phyloP scores from a whole-genome alignment of 768 basidiomycete genomes.

The Mycena pura region DNA sequence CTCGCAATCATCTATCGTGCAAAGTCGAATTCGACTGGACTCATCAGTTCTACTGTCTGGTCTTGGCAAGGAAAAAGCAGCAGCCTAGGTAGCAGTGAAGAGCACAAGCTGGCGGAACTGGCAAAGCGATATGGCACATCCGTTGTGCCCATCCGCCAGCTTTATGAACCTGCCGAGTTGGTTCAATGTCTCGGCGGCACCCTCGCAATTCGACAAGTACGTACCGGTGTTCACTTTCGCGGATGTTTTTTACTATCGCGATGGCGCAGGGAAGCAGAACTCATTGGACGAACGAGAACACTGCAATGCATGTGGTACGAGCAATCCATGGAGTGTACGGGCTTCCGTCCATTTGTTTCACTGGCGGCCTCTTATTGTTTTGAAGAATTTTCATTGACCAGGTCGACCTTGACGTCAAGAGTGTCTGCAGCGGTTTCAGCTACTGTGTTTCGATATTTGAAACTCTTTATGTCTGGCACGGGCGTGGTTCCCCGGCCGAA shows the following conservation, averaged over 20 bases:
- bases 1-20: slow-evolving; percentile 72
- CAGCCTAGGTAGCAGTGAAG: slow-evolving; percentile 62
- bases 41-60: slow-evolving; percentile 77
- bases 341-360: background rate
- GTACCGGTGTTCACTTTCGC: slow-evolving; percentile 7
- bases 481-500: slow-evolving; percentile 63
- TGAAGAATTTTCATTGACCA: slow-evolving; percentile 19
- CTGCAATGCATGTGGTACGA: slow-evolving; percentile 80
- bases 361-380: background rate
- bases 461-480: slow-evolving; percentile 83
- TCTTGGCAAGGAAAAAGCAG: slow-evolving; percentile 73
- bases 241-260: background rate
- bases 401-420: slow-evolving; percentile 56
- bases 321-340: slow-evolving; percentile 45
- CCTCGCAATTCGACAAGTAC: slow-evolving; percentile 78
- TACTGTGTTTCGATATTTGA: slow-evolving; percentile 78
- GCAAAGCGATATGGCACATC: slow-evolving; percentile 75
- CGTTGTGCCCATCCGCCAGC: slow-evolving; percentile 65
- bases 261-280: slow-evolving; percentile 64
- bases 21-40: slow-evolving; percentile 68
- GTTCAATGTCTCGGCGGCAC: slow-evolving; percentile 70
- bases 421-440: slow-evolving; percentile 85
- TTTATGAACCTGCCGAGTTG: slow-evolving; percentile 67
- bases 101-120: slow-evolving; percentile 71
- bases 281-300: slow-evolving; percentile 83